Evolutionary conservation across 2,329 filamentous ascomycete genomes (phyloP).

Genomic region (Gnomoniopsis smithogilvyi): DNA sequence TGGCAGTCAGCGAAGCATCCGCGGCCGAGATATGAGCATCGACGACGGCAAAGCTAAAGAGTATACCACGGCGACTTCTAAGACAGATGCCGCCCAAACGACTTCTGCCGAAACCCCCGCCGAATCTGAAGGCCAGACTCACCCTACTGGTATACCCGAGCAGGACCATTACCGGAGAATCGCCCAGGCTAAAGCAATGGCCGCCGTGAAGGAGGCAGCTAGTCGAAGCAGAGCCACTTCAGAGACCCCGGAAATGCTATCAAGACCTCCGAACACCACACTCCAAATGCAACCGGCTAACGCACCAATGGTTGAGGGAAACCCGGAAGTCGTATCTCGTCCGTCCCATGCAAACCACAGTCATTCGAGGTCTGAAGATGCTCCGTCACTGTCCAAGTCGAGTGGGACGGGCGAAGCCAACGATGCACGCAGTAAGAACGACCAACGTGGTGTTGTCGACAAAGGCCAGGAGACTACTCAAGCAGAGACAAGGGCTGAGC

Average conservation of each 20-base stretch:
- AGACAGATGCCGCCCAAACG: not conserved
- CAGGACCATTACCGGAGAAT: constrained; percentile 7
- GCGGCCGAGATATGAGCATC: not conserved
- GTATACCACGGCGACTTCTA: not conserved
- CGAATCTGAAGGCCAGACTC: not conserved
- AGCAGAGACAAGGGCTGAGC: not conserved
- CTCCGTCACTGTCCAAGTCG: not conserved
- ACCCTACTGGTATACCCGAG: not conserved
- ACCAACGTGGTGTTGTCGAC: constrained; percentile 8
- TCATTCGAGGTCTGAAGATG: constrained; percentile 12
- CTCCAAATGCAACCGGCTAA: not conserved
- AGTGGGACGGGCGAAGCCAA: constrained; percentile 1
- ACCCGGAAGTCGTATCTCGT: not conserved
- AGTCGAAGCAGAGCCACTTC: constrained; percentile 14
- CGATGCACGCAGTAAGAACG: not conserved
- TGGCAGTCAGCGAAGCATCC: not conserved
- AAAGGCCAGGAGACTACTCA: not conserved
- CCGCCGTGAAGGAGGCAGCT: constrained; percentile 11
- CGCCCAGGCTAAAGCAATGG: constrained; percentile 14
- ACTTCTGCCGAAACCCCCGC: not conserved
- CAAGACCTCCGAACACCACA: not conserved
- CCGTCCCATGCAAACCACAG: constrained; percentile 6
- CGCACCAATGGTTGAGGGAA: not conserved
- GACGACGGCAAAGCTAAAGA: not conserved
- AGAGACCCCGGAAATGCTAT: constrained; percentile 4